Conservation (phyloP, 2,329 filamentous ascomycete species). For the Pyrenophora teres region DNA sequence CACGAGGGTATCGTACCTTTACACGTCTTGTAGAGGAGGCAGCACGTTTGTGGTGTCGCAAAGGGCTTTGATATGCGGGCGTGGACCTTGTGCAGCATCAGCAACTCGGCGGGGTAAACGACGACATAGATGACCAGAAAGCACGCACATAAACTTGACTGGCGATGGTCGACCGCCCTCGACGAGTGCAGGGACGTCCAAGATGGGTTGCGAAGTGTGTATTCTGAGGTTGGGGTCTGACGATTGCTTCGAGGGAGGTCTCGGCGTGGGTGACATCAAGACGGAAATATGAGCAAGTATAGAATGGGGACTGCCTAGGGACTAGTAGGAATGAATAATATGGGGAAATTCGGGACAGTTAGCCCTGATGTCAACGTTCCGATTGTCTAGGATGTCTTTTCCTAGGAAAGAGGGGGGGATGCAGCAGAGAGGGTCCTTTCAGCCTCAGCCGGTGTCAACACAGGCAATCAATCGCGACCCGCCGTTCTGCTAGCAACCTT, state of each 20-base stretch:
- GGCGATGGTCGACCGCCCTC: constrained; percentile 49
- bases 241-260: constrained; percentile 24
- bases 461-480: not conserved
- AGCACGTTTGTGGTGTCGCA: constrained; percentile 67
- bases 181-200: constrained; percentile 52
- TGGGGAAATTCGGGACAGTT: constrained; percentile 15
- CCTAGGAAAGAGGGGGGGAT: not conserved
- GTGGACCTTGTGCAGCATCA: constrained; percentile 54
- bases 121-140: constrained; percentile 4
- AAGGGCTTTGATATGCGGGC: constrained; percentile 65
- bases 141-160: constrained; percentile 56
- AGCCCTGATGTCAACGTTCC: constrained; percentile 8
- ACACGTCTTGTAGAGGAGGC: constrained; percentile 65
- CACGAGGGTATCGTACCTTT: constrained; percentile 55
- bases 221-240: constrained; percentile 39
- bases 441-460: constrained; percentile 16
- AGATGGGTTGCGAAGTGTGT: constrained; percentile 53
- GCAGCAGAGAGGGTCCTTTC: constrained; percentile 18
- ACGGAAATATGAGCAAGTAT: constrained; percentile 6
- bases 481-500: not conserved
- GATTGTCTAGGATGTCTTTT: constrained; percentile 10
- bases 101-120: constrained; percentile 32
- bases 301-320: constrained; percentile 7
- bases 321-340: constrained; percentile 21
- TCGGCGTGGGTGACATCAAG: constrained; percentile 23